Evolutionary conservation across 352 stramenopile genomes (phyloP).

Genomic region (Achlya hypogyna): DNA sequence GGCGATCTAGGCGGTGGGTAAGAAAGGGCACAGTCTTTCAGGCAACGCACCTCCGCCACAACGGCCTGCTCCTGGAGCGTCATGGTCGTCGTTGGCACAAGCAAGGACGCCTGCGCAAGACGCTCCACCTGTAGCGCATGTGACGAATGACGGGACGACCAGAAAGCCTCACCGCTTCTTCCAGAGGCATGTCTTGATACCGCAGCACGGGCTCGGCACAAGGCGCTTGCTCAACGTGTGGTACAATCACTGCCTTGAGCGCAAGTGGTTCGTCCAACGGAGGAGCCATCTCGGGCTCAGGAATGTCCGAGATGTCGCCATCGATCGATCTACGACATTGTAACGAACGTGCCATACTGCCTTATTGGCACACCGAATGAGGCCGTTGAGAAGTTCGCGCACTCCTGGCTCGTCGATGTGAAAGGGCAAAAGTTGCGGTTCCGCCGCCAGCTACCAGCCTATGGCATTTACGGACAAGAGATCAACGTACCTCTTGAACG

Average conservation of each 20-base stretch:
- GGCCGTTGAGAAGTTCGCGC: neutral
- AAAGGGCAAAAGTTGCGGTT: slow-evolving; percentile 10
- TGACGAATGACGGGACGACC: neutral
- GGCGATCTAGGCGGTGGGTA: slow-evolving; percentile 1
- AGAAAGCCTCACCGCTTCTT: slow-evolving; percentile 1
- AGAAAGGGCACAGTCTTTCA: neutral
- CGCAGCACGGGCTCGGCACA: neutral
- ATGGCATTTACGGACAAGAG: neutral
- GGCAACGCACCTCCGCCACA: slow-evolving; percentile 3
- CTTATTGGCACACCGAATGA: neutral
- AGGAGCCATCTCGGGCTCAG: neutral
- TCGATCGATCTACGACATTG: neutral
- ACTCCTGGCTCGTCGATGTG: slow-evolving; percentile 16
- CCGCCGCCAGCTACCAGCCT: neutral
- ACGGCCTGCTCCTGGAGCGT: slow-evolving; percentile 9
- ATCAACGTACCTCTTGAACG: neutral
- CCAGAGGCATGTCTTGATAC: slow-evolving; percentile 5
- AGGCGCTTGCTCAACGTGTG: neutral
- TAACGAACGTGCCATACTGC: neutral
- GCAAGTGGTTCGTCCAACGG: neutral
- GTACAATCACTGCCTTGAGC: neutral
- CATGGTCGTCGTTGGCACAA: slow-evolving; percentile 4
- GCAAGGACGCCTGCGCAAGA: neutral
- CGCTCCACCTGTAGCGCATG: slow-evolving; percentile 6
- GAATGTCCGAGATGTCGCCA: neutral